Conservation (phyloP, 2,329 filamentous ascomycete species). For the Rachicladosporium sp. region DNA sequence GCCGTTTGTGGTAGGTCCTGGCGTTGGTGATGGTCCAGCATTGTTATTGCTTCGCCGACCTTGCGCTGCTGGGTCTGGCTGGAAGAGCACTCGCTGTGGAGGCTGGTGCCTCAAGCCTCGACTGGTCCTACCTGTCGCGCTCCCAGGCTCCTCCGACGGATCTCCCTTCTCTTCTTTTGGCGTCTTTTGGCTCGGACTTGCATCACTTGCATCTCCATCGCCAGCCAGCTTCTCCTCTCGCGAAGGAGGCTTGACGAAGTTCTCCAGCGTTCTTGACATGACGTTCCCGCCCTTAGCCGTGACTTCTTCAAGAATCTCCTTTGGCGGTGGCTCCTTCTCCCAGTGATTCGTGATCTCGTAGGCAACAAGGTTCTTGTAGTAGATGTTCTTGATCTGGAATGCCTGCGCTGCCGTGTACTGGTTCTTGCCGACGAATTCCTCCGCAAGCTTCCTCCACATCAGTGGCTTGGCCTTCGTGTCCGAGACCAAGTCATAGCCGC, state of each 20-base stretch:
- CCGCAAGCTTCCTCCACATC: constrained; percentile 69
- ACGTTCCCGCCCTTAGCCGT: constrained; percentile 71
- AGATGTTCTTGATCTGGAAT: constrained; percentile 75
- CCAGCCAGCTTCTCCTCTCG: constrained; percentile 33
- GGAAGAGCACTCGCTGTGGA: constrained; percentile 71
- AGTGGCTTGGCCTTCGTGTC: constrained; percentile 61
- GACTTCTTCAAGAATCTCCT: constrained; percentile 70
- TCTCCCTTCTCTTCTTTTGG: constrained; percentile 40
- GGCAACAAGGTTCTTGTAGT: constrained; percentile 75
- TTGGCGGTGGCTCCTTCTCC: constrained; percentile 69
- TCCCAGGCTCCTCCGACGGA: constrained; percentile 37
- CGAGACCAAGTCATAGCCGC: constrained; percentile 71
- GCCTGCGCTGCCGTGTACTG: constrained; percentile 71
- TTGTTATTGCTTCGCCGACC: constrained; percentile 38
- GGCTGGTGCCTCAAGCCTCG: constrained; percentile 56
- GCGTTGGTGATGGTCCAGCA: constrained; percentile 29
- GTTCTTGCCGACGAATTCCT: constrained; percentile 62
- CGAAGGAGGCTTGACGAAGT: constrained; percentile 46
- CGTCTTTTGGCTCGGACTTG: constrained; percentile 35
- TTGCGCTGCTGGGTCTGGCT: constrained; percentile 60
- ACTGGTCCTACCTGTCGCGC: constrained; percentile 21
- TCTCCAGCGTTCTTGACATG: constrained; percentile 67
- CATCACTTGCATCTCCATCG: constrained; percentile 38
- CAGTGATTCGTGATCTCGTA: constrained; percentile 74
- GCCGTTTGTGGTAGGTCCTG: constrained; percentile 39